Base-by-base conservation (phyloP, 169 alveolate genomes). In the Babesia ovis region DNA sequence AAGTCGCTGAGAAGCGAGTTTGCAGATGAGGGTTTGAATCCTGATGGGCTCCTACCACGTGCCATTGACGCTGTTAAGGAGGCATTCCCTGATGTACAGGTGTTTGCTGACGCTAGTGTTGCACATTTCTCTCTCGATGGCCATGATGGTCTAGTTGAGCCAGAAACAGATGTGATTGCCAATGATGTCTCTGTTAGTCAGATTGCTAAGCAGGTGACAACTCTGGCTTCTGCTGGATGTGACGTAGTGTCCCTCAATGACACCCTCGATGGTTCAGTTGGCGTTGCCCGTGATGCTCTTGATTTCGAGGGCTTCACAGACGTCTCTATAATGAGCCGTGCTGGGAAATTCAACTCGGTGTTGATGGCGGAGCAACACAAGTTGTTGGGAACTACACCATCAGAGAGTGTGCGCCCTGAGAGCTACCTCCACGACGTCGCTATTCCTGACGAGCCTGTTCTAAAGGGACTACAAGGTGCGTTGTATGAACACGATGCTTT, bases 281-380 rank as follows among this genome's bases (percentile, higher is more conserved):
- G 68, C 1, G 60, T 74, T 16, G 64, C 80, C 25, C 56, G 85
- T 18, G 85, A 74, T 34, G 60, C 69, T 12, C 70, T 74, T 4
- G 85, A 74, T 71, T 62, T 56, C 45, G 85, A 74, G 34, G 85
- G 85, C 25, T 74, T 64, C 60, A 74, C 85, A 11, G 85, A 74
- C 51, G 85, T 74, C 5, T 61, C 79, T 14, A 43, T 74, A 25
- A 66, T 74, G 85, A 46, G 68, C 35, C 43, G 69, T 22, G 85
- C 77, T 29, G 76, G 39, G 20, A 74, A 74, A 59, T 74, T 62
- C 77, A 46, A 61, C 59, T 74, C 85, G 16, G 69, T 39, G 35
- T 22, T 39, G 42, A 39, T 56, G 51, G 43, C 31, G 29, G 57
- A 66, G 60, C 60, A 66, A 18, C 29, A 29, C 60, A 31, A 9